phyloP scores from a whole-genome alignment of 371 early-diverging fungal genomes.

The Mortierella sp. region DNA sequence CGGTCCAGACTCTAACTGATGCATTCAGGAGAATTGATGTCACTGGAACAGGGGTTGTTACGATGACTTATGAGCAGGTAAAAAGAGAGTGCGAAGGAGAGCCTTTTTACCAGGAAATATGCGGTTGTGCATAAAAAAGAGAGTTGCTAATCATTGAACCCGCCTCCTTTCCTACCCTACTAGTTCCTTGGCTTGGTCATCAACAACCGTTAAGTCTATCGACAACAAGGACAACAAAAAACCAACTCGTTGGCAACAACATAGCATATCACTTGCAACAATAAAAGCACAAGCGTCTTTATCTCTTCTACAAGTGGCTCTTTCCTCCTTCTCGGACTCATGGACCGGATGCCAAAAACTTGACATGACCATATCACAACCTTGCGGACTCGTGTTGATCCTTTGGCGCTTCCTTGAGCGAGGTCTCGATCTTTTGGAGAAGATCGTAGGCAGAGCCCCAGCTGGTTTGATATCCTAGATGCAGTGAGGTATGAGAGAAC shows the following conservation, averaged over 20 bases:
- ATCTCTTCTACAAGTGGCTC: too few relatives aligned
- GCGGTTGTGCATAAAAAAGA: too few relatives aligned
- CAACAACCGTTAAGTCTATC: constrained; percentile 47
- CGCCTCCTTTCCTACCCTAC: too few relatives aligned
- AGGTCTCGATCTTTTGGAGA: constrained; percentile 59
- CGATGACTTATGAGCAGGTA: constrained; percentile 81
- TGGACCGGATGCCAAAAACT: too few relatives aligned
- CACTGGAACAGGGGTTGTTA: constrained; percentile 80
- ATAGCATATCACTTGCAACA: too few relatives aligned
- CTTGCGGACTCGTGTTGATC: constrained; percentile 10
- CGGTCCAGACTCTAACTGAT: constrained; percentile 80
- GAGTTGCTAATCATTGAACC: too few relatives aligned
- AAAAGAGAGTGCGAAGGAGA: too few relatives aligned
- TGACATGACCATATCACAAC: too few relatives aligned
- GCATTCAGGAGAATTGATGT: constrained; percentile 80
- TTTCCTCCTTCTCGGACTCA: too few relatives aligned
- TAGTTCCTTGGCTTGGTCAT: constrained; percentile 66
- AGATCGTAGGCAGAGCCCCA: constrained; percentile 76
- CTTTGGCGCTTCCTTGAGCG: constrained; percentile 17
- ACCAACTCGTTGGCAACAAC: background rate
- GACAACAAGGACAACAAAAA: background rate
- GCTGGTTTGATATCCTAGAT: constrained; percentile 72
- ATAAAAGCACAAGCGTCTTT: too few relatives aligned
- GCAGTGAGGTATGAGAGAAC: background rate
- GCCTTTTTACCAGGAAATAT: too few relatives aligned